A percentile compares a stretch with the other conserved stretches of the same genome.
These are phyloP conservation scores for Coprinopsis sp. DNA, from an alignment of 768 basidiomycete genomes.

Conservation along the genomic window DNA sequence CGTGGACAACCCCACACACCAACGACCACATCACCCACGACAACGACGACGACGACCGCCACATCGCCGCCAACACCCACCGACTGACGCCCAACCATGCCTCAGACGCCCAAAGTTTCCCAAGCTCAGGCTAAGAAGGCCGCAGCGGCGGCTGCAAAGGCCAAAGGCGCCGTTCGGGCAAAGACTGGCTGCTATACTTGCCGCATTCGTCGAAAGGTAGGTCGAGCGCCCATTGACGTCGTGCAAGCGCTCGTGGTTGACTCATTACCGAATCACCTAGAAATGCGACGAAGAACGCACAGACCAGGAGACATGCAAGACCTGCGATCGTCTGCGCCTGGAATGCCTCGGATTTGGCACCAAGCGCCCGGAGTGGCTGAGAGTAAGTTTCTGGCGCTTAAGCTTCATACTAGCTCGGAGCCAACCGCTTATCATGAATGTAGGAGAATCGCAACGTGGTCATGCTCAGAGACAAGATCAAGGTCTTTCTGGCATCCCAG, in stretches of 20 bases:
- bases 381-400: slow-evolving; percentile 42
- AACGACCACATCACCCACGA: not conserved
- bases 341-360: slow-evolving; percentile 83
- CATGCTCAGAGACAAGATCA: slow-evolving; percentile 73
- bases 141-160: slow-evolving; percentile 47
- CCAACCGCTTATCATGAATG: slow-evolving; percentile 12
- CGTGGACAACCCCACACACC: not conserved
- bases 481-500: slow-evolving; percentile 70
- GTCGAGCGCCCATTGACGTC: slow-evolving; percentile 15
- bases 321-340: slow-evolving; percentile 74
- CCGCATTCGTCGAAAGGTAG: slow-evolving; percentile 79
- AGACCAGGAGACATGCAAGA: slow-evolving; percentile 59
- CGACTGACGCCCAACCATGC: slow-evolving; percentile 24
- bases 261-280: slow-evolving; percentile 33
- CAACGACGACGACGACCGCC: slow-evolving; percentile 8
- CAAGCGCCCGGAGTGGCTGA: slow-evolving; percentile 81
- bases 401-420: slow-evolving; percentile 4
- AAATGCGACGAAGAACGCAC: slow-evolving; percentile 81
- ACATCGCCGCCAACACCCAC: slow-evolving; percentile 12
- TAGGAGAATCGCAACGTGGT: slow-evolving; percentile 69
- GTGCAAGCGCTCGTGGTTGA: not conserved
- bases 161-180: slow-evolving; percentile 78
- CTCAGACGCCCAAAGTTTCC: slow-evolving; percentile 39
- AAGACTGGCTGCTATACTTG: slow-evolving; percentile 90
- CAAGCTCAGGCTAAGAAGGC: slow-evolving; percentile 37